These are phyloP conservation scores for Lathyrus aphaca DNA, from an alignment of 306 rosid species.

Conservation along the genomic window DNA sequence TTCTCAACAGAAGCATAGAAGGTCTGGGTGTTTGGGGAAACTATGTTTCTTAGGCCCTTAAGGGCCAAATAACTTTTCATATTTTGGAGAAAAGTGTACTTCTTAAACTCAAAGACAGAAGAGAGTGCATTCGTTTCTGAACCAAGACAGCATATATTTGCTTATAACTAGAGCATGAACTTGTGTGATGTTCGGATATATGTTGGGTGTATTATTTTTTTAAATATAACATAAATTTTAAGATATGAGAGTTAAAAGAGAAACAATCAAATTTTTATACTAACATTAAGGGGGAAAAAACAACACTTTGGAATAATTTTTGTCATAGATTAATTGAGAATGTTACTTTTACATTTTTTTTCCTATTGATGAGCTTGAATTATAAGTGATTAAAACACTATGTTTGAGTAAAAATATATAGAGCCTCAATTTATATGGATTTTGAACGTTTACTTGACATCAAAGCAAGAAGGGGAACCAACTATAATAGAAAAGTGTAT, in stretches of 20 bases:
- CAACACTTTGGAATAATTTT: not conserved
- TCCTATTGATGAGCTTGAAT: no score
- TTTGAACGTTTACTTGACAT: not conserved
- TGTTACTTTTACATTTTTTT: not conserved
- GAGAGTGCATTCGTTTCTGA: slow-evolving; percentile 1
- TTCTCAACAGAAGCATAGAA: slow-evolving; percentile 12
- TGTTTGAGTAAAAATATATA: not conserved
- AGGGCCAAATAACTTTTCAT: not conserved
- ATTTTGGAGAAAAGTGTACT: slow-evolving; percentile 1
- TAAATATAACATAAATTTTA: not conserved
- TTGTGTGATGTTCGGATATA: not conserved
- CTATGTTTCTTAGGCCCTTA: not conserved
- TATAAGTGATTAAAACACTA: not conserved
- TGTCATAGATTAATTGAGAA: not conserved
- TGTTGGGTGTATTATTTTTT: not conserved
- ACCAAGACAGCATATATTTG: not conserved
- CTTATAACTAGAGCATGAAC: not conserved
- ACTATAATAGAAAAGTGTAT: not conserved
- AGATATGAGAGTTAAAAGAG: not conserved
- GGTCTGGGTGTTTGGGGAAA: not conserved
- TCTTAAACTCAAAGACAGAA: slow-evolving; percentile 2
- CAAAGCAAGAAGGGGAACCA: not conserved
- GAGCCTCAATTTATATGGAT: not conserved
- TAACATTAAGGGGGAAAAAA: no score
- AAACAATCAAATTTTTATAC: not conserved